phyloP scores from a whole-genome alignment of 2,329 filamentous ascomycete genomes.

The Pseudogymnoascus sp. region DNA sequence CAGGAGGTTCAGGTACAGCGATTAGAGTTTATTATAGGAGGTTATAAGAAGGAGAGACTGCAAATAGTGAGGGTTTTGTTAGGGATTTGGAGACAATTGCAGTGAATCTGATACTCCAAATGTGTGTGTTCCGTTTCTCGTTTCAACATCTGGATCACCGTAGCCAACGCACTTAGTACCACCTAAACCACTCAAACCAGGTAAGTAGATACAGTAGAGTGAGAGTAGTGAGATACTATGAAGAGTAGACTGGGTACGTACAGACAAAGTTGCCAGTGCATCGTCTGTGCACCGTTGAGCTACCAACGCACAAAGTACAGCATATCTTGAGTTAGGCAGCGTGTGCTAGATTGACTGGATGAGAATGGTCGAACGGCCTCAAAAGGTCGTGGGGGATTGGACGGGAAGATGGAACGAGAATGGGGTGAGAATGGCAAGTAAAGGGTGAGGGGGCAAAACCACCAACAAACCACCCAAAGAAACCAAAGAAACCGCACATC shows the following conservation, averaged over 20 bases:
- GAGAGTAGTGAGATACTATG: not conserved
- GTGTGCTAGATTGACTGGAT: not conserved
- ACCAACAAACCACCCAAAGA: too few species aligned
- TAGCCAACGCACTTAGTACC: not conserved
- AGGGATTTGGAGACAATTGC: not conserved
- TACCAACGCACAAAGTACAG: not conserved
- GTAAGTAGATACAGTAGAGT: too few species aligned
- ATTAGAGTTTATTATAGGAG: not conserved
- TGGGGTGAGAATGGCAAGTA: not conserved
- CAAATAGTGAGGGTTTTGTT: not conserved
- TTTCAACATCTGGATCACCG: not conserved
- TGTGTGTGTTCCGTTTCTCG: not conserved
- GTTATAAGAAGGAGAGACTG: not conserved
- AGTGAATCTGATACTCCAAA: not conserved
- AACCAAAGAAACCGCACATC: not conserved
- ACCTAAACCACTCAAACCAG: too few species aligned
- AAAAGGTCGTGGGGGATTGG: not conserved
- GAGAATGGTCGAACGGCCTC: not conserved
- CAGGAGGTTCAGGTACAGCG: not conserved
- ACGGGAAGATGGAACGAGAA: not conserved
- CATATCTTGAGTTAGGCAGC: not conserved
- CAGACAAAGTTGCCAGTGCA: not conserved
- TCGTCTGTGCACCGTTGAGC: not conserved
- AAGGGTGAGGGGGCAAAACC: not conserved
- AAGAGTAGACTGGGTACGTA: not conserved